phyloP scores from a whole-genome alignment of 1,284 basidiomycete species.

The Cystobasidium sp. region DNA sequence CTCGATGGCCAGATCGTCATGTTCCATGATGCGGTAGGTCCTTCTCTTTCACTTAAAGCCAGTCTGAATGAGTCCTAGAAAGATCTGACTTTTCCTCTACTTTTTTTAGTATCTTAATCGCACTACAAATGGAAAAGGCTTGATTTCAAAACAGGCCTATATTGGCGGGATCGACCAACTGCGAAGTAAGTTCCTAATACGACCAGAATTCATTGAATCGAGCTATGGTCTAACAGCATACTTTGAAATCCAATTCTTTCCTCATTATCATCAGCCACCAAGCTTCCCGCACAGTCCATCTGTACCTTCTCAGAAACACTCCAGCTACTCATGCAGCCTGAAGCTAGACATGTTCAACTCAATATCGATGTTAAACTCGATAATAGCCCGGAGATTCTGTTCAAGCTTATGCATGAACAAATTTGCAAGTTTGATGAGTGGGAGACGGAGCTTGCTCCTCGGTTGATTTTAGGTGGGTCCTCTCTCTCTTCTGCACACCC shows the following conservation, averaged over 20 bases:
- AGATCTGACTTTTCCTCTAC: not conserved
- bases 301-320: constrained; percentile 85
- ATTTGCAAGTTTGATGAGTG: constrained; percentile 74
- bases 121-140: constrained; percentile 64
- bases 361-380: constrained; percentile 77
- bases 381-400: constrained; percentile 86
- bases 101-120: constrained; percentile 57
- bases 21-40: constrained; percentile 80
- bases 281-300: constrained; percentile 66
- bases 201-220: too few species aligned
- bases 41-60: not conserved
- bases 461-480: constrained; percentile 83
- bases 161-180: constrained; percentile 74
- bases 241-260: not conserved
- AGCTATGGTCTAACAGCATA: too few species aligned
- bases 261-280: constrained; percentile 28
- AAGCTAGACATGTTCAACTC: constrained; percentile 81
- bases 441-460: constrained; percentile 79
- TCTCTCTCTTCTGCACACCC: too few species aligned
- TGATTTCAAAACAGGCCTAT: constrained; percentile 61
- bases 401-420: constrained; percentile 77
- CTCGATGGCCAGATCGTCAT: constrained; percentile 86
- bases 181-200: constrained; percentile 45
- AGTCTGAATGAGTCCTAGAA: not conserved
- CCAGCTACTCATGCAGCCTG: constrained; percentile 74